Base-by-base conservation (phyloP, 495 filamentous ascomycete genomes). In the Podospora australis region DNA sequence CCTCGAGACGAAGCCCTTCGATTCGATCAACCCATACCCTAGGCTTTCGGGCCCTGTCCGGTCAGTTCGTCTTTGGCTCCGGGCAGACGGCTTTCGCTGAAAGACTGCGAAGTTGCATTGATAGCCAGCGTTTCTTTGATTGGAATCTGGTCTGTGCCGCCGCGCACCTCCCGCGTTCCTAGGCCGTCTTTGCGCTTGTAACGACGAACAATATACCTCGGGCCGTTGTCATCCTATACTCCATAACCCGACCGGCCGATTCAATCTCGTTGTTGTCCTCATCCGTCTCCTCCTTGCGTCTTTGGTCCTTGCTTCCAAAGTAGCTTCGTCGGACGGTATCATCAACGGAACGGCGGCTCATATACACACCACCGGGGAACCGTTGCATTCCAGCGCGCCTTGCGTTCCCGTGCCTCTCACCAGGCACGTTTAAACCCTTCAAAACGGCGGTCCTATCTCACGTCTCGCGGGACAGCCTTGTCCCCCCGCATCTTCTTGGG, bases 401-500 rank as follows among this genome's bases (percentile, higher is more conserved):
- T 52, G 50, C 48, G 13, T 25, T 45, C 47, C 60, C 61, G 75
- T 78, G 74, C 75, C 74, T 74, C 44, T 60, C 32, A 53, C 56
- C 20, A 58, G 76, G 74, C 74, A 75, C 73, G 59, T 63, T 42
- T 70, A 75, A 78, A n/a, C 74, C 66, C 68, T 69, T 77, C 79
- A 84, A 74, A 71, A 84, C 82, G 81, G 82, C 80, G 70, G 77
- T 83, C 57, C 66, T 84, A 72, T 80, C 80, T 58, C 76, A 78
- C 64, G 69, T 73, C 60, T 64, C 73, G 66, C 75, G 81, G 84
- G 85, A 87, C 83, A 79, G 70, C 64, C 74, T 83, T 72, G 79
- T 84, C 81, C 81, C 82, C 63, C 79, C 83, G 68, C 83, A 87
- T 75, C 77, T 84, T 65, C 78, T 88, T 73, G 83, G 80, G 72